Evolutionary conservation across 192 early-diverging fungal genomes (phyloP), one percentile per base, ranked within the genome.

Genomic region (Kickxella alabastrina): DNA sequence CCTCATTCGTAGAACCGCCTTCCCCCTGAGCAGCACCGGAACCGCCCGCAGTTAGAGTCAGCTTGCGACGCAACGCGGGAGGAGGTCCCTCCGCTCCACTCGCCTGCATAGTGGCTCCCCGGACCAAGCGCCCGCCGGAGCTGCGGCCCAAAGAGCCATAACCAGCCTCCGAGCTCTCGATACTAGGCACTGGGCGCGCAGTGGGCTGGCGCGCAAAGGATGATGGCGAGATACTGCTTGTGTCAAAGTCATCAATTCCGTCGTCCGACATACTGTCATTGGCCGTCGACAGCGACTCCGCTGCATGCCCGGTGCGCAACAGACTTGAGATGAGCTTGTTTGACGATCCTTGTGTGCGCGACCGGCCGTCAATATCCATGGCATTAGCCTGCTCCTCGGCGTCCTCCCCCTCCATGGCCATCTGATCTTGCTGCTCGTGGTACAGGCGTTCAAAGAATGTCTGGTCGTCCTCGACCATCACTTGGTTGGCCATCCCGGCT

Each of bases 401-500:
- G 35, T 67, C 73, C 9, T 75, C 71, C 22, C 75, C 74, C 34
- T 87, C 80, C 27, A 78, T 57, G 4, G 80, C 74, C 25, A 76
- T 73, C 52, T 85, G 65, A 38, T 65, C 62, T 28, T 79, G 82
- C 43, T 92, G 77, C 9, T 84, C 83, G 12, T 84, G 87, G 42
- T 81, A 81, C 61, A 89, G 87, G 9, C 84, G 73, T 44, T 91
- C 86, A 40, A 93, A 75, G 75, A 97, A 97, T 2, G 69, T 68
- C 66, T 97, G 91, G 56, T 97, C 91, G 45, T 91, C 85, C 65
- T 95, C 92, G 10, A 90, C 87, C 0, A 67, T 63, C 10, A 92
- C 82, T n/a, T 79, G 55, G 26, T 79, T 68, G 53, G 85, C 82
- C 54, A 82, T 78, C 17, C 53, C 58, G 17, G 62, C 57, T 10